Conservation (phyloP, 352 stramenopile species). For the Phytophthora citrophthora region DNA sequence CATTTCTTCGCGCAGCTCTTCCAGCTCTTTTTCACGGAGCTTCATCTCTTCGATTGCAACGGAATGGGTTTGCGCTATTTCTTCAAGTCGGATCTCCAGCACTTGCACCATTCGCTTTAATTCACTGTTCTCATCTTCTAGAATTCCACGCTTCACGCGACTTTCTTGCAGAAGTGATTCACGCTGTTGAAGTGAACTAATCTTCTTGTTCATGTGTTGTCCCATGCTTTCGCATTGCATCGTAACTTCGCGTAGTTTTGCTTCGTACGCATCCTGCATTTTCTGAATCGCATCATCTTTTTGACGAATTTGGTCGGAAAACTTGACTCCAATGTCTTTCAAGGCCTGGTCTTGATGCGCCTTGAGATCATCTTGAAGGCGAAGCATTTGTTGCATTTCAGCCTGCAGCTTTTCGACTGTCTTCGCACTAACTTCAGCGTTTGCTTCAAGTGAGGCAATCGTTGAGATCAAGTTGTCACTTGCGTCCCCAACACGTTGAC, state of each 20-base stretch:
- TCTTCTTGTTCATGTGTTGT: constrained; percentile 83
- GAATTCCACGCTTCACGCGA: constrained; percentile 49
- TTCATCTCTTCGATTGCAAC: constrained; percentile 65
- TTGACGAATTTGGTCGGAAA: constrained; percentile 69
- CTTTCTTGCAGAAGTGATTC: constrained; percentile 76
- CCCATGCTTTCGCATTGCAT: constrained; percentile 73
- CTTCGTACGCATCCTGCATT: constrained; percentile 68
- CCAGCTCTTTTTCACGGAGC: constrained; percentile 63
- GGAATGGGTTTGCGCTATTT: constrained; percentile 73
- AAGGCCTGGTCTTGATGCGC: constrained; percentile 71
- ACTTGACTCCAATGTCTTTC: constrained; percentile 60
- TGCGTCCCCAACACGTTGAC: constrained; percentile 55
- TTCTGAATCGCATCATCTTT: constrained; percentile 68
- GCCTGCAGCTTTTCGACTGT: constrained; percentile 60
- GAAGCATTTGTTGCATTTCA: constrained; percentile 67
- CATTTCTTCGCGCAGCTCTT: constrained; percentile 68
- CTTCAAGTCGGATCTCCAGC: constrained; percentile 77
- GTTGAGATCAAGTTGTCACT: constrained; percentile 66
- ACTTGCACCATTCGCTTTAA: constrained; percentile 80
- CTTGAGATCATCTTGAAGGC: constrained; percentile 61
- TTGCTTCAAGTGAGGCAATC: constrained; percentile 57
- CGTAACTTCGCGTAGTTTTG: constrained; percentile 64
- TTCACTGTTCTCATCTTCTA: constrained; percentile 83
- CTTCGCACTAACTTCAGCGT: constrained; percentile 48
- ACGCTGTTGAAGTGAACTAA: constrained; percentile 66